Conservation (phyloP, 192 early-diverging fungal genomes). For the Obelidium mucronatum region DNA sequence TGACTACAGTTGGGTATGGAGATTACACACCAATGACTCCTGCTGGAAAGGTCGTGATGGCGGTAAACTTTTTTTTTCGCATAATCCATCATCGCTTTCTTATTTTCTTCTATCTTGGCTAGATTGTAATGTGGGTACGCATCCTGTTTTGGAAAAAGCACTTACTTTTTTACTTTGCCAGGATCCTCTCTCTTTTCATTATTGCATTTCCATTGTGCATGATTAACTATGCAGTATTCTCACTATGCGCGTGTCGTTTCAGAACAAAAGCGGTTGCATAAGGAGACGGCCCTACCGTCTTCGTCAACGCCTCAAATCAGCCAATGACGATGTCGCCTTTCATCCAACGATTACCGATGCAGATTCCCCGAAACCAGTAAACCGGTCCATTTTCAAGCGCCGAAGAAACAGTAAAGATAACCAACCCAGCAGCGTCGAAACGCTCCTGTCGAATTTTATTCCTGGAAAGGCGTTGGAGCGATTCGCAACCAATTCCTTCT, state of each 20-base stretch:
- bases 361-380: no score
- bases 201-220: conserved; percentile 47
- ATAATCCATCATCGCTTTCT: background rate
- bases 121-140: conserved; percentile 1
- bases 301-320: background rate
- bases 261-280: background rate
- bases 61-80: conserved; percentile 1
- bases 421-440: no score
- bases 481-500: no score
- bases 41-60: conserved; percentile 28
- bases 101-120: background rate
- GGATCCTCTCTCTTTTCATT: conserved; percentile 39
- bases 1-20: conserved; percentile 41
- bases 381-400: no score
- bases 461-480: no score
- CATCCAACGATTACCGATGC: no score
- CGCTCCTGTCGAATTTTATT: background rate
- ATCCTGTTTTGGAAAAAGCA: no score
- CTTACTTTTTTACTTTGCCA: no score
- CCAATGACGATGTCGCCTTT: background rate
- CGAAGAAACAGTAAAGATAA: no score
- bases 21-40: conserved; percentile 35
- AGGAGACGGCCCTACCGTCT: conserved; percentile 13
- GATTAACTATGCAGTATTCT: conserved; percentile 47
- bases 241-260: conserved; percentile 14